Evolutionary conservation across 352 stramenopile genomes (phyloP).

Genomic region (Phytophthora syringae): DNA sequence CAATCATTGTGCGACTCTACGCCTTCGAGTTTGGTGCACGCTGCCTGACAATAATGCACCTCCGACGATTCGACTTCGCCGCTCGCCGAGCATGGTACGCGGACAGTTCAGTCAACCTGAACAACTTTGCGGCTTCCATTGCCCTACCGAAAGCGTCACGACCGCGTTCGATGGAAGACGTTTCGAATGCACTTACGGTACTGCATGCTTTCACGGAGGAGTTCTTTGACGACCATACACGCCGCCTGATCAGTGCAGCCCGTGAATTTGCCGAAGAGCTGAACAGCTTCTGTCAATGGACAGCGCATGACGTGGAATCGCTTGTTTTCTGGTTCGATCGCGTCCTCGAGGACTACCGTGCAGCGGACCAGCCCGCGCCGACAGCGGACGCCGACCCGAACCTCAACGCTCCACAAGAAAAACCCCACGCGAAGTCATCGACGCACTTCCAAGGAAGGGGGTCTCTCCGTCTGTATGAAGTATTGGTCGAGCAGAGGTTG

Average conservation of each 20-base stretch:
- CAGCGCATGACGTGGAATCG: neutral
- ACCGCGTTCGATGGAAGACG: neutral
- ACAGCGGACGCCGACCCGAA: too few relatives aligned
- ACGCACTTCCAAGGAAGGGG: neutral
- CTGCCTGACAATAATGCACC: neutral
- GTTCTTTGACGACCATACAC: slow-evolving; percentile 7
- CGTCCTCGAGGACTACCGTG: slow-evolving; percentile 10
- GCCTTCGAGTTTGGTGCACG: neutral
- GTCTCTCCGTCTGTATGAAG: slow-evolving; percentile 6
- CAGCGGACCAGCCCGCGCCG: too few relatives aligned
- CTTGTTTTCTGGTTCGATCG: slow-evolving; percentile 9
- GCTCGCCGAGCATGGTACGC: neutral
- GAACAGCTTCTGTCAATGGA: neutral
- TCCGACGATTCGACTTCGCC: neutral
- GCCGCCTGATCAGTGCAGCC: neutral
- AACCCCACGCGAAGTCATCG: slow-evolving; percentile 2
- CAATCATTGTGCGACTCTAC: neutral
- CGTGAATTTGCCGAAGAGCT: slow-evolving; percentile 7
- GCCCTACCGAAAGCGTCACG: neutral
- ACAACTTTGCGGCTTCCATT: too few relatives aligned
- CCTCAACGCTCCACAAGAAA: too few relatives aligned
- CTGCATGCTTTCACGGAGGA: slow-evolving; percentile 12
- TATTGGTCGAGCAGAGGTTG: slow-evolving; percentile 1
- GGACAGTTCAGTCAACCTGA: too few relatives aligned
- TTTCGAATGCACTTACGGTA: slow-evolving; percentile 13